phyloP scores from a whole-genome alignment of 176 grass and related monocot species.

The Neostapfia colusana region DNA sequence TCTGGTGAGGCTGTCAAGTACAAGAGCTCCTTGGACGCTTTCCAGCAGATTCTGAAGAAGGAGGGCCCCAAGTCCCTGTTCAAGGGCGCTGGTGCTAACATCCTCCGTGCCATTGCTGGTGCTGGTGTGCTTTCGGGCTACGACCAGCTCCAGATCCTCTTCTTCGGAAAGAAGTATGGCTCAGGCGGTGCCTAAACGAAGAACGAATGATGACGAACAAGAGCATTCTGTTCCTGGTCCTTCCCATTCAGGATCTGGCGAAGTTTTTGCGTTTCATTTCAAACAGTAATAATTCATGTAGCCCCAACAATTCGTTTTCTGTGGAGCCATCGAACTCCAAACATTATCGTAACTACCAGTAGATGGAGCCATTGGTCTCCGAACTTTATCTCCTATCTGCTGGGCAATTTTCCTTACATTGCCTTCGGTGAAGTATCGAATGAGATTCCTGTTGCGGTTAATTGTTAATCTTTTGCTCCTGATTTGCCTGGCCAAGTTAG shows the following conservation, averaged over 20 bases:
- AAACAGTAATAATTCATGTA: conserved; percentile 57
- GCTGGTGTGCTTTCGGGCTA: conserved; percentile 93
- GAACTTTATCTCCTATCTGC: conserved; percentile 26
- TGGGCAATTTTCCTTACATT: conserved; percentile 49
- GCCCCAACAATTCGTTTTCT: conserved; percentile 71
- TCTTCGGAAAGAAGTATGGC: conserved; percentile 94
- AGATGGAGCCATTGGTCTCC: conserved; percentile 41
- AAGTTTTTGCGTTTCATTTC: conserved; percentile 51
- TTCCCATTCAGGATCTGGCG: conserved; percentile 33
- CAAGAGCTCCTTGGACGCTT: conserved; percentile 85
- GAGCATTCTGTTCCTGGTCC: conserved; percentile 33
- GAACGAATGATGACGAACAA: conserved; percentile 58
- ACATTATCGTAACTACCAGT: conserved; percentile 45
- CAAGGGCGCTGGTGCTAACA: conserved; percentile 97
- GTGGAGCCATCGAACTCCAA: conserved; percentile 40
- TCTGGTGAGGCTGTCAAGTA: conserved; percentile 94
- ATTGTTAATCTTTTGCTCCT: not conserved
- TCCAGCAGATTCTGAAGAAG: conserved; percentile 76
- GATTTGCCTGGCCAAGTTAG: not conserved
- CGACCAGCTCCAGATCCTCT: conserved; percentile 92
- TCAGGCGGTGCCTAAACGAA: conserved; percentile 67
- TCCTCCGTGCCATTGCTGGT: conserved; percentile 89
- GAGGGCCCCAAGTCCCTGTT: conserved; percentile 86
- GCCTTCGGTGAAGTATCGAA: conserved; percentile 37
- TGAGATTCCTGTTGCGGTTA: conserved; percentile 26